phyloP scores from a whole-genome alignment of 768 basidiomycete species.

The Panus rudis region DNA sequence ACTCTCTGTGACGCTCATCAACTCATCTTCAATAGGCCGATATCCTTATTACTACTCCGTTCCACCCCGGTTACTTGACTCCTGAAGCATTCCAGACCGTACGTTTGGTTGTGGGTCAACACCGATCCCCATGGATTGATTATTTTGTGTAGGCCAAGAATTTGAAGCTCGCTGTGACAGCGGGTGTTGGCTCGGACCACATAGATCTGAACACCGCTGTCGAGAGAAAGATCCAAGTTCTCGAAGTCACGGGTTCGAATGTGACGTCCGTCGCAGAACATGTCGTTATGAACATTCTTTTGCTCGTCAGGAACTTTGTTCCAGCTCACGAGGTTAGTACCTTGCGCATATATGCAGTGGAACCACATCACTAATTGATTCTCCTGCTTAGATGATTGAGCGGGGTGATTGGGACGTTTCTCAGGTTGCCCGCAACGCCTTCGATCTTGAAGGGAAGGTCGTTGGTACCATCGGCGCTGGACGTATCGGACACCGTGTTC shows the following conservation, averaged over 20 bases:
- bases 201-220: slow-evolving; percentile 59
- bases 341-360: no score
- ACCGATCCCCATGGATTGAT: not conserved
- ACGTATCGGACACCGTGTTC: slow-evolving; percentile 77
- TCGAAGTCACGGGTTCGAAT: slow-evolving; percentile 73
- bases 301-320: slow-evolving; percentile 82
- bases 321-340: slow-evolving; percentile 74
- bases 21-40: slow-evolving; percentile 43
- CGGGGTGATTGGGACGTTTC: slow-evolving; percentile 86
- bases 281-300: slow-evolving; percentile 80
- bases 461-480: slow-evolving; percentile 81
- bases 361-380: no score
- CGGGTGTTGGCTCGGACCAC: slow-evolving; percentile 84
- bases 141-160: slow-evolving; percentile 58
- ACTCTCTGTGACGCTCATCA: slow-evolving; percentile 5
- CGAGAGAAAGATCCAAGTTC: slow-evolving; percentile 4
- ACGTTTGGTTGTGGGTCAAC: slow-evolving; percentile 2
- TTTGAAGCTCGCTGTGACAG: slow-evolving; percentile 81
- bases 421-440: slow-evolving; percentile 74
- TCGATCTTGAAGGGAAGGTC: slow-evolving; percentile 85
- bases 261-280: slow-evolving; percentile 88
- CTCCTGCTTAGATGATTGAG: slow-evolving; percentile 81
- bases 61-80: slow-evolving; percentile 80
- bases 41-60: slow-evolving; percentile 72
- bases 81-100: slow-evolving; percentile 61